These are phyloP conservation scores for Tulasnella sp. DNA, from an alignment of 768 basidiomycete species.

Conservation along the genomic window DNA sequence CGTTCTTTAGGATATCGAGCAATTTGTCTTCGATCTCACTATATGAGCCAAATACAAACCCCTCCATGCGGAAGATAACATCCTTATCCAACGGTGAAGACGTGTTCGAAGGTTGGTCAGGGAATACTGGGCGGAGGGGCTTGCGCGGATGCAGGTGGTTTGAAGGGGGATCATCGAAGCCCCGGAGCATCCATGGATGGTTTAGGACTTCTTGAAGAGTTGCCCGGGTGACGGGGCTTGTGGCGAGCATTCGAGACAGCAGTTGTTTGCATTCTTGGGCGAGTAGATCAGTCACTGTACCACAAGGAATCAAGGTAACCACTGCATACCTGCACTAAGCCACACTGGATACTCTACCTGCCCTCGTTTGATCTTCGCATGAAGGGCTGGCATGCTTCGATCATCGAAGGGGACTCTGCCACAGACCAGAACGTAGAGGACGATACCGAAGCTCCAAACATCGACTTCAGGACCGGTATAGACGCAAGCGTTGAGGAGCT, in stretches of 20 bases:
- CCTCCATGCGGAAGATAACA: slow-evolving; percentile 88
- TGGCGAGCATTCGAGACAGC: slow-evolving; percentile 93
- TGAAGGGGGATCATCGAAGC: slow-evolving; percentile 77
- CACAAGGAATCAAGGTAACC: not conserved
- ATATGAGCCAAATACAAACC: slow-evolving; percentile 93
- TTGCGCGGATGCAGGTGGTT: slow-evolving; percentile 85
- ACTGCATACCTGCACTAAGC: slow-evolving; percentile 79
- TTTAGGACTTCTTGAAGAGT: slow-evolving; percentile 79
- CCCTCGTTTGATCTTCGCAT: slow-evolving; percentile 98
- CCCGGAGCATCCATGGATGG: slow-evolving; percentile 93
- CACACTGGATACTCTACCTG: slow-evolving; percentile 97
- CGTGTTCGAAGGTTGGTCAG: not conserved
- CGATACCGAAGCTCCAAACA: slow-evolving; percentile 98
- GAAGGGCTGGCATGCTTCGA: slow-evolving; percentile 97
- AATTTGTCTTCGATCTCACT: slow-evolving; percentile 82
- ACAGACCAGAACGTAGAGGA: slow-evolving; percentile 95
- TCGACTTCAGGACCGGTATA: slow-evolving; percentile 99
- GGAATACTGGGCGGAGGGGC: slow-evolving; percentile 61
- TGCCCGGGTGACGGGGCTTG: slow-evolving; percentile 81
- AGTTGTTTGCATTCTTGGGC: slow-evolving; percentile 90
- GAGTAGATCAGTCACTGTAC: not conserved
- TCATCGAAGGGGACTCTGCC: slow-evolving; percentile 99
- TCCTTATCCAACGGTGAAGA: slow-evolving; percentile 84
- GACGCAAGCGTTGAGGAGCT: slow-evolving; percentile 92
- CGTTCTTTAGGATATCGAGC: slow-evolving; percentile 71